A percentile compares a stretch with the other conserved stretches of the same genome.
These are phyloP conservation scores for Aspergillus sp. DNA, from an alignment of 2,329 filamentous ascomycete genomes.

Conservation along the genomic window DNA sequence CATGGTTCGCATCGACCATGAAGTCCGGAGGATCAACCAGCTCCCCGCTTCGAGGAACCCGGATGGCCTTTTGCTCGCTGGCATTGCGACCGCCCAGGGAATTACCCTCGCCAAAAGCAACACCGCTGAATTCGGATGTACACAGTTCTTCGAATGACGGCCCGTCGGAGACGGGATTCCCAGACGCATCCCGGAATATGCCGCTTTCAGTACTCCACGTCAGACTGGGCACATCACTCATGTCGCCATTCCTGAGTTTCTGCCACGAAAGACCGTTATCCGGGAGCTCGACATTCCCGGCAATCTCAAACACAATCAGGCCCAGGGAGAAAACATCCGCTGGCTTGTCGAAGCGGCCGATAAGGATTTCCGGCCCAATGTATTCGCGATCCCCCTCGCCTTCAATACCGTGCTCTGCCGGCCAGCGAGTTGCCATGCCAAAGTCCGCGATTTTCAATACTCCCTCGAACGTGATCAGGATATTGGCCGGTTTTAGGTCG, in stretches of 20 bases:
- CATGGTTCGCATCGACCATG: conserved; percentile 69
- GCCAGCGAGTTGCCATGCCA: conserved; percentile 66
- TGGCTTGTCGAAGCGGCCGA: conserved; percentile 77
- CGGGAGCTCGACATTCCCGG: conserved; percentile 84
- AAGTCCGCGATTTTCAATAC: conserved; percentile 59
- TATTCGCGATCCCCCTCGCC: conserved; percentile 94
- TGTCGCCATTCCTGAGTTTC: conserved; percentile 76
- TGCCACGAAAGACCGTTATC: conserved; percentile 91
- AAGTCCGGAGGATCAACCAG: conserved; percentile 67
- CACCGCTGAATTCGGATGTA: conserved; percentile 35
- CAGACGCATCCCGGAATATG: conserved; percentile 64
- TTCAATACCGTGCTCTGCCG: conserved; percentile 66
- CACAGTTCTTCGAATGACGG: conserved; percentile 36
- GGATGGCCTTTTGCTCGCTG: conserved; percentile 15
- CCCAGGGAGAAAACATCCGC: conserved; percentile 91
- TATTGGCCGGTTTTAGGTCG: conserved; percentile 57
- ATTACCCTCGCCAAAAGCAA: conserved; percentile 32
- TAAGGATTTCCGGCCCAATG: conserved; percentile 85
- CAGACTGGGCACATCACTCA: conserved; percentile 78
- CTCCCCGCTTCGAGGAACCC: conserved; percentile 43
- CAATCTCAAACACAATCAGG: conserved; percentile 88
- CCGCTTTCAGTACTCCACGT: conserved; percentile 67
- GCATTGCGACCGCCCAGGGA: conserved; percentile 21
- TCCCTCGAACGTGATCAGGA: conserved; percentile 57
- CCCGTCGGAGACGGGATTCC: conserved; percentile 50